Percentiles rank a stretch among this genome's conserved stretches.
These are phyloP conservation scores for Neonectria neomacrospora DNA, from an alignment of 2,329 filamentous ascomycete genomes.

Conservation along the genomic window DNA sequence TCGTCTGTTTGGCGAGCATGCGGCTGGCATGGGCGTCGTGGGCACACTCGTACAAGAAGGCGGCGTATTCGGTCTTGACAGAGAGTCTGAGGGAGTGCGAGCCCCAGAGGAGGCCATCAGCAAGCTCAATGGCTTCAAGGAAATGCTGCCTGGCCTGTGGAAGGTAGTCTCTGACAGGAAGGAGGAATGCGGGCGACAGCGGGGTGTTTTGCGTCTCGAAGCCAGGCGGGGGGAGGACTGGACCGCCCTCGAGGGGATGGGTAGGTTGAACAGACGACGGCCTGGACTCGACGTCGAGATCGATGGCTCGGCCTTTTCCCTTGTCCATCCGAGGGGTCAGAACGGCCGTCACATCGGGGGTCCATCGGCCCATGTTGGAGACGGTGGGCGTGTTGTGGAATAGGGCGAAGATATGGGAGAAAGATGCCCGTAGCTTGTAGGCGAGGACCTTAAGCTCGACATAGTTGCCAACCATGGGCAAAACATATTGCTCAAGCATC, in stretches of 20 bases:
- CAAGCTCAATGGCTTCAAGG: slow-evolving; percentile 77
- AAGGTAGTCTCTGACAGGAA: slow-evolving; percentile 83
- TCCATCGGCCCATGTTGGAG: slow-evolving; percentile 67
- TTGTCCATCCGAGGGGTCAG: slow-evolving; percentile 54
- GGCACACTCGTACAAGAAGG: slow-evolving; percentile 92
- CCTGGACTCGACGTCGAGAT: slow-evolving; percentile 54
- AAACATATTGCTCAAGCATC: slow-evolving; percentile 86
- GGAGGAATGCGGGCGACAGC: slow-evolving; percentile 76
- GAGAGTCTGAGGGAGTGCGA: slow-evolving; percentile 91
- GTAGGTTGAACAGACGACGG: slow-evolving; percentile 60
- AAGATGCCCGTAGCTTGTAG: slow-evolving; percentile 91
- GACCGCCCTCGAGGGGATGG: slow-evolving; percentile 66
- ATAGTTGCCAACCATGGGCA: slow-evolving; percentile 84
- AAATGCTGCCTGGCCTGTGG: slow-evolving; percentile 86
- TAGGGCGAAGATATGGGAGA: slow-evolving; percentile 95
- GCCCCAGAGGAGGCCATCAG: slow-evolving; percentile 81
- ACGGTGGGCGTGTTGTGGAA: slow-evolving; percentile 92
- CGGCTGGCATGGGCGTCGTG: slow-evolving; percentile 83
- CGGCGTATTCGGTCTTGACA: slow-evolving; percentile 90
- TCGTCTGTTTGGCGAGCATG: slow-evolving; percentile 81
- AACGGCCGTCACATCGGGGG: slow-evolving; percentile 57
- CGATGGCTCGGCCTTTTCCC: slow-evolving; percentile 61
- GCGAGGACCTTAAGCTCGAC: slow-evolving; percentile 88
- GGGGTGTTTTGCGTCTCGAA: slow-evolving; percentile 56
- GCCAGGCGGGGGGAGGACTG: slow-evolving; percentile 67